A percentile compares a stretch with the other conserved stretches of the same genome.
phyloP scores from a whole-genome alignment of 805 yeast genomes.

The Cyberlindnera euphorbiiphila region DNA sequence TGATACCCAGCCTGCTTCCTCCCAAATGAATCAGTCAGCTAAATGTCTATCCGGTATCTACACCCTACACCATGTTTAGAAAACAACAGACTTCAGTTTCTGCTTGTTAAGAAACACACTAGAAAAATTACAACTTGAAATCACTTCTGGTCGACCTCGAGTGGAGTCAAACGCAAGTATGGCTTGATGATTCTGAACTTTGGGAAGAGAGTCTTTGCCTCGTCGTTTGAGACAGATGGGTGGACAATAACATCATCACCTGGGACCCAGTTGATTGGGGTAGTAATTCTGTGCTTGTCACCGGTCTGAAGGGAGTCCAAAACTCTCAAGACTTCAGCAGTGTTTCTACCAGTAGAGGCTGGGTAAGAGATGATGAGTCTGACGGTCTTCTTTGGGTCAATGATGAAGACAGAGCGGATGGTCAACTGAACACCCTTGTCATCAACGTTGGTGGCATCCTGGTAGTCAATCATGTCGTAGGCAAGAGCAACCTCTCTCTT shows the following conservation, averaged over 20 bases:
- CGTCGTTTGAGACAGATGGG: conserved; percentile 57
- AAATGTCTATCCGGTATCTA: too few relatives aligned
- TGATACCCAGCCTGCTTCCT: too few relatives aligned
- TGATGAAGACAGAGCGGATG: conserved; percentile 66
- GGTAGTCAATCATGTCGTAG: conserved; percentile 70
- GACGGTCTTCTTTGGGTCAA: conserved; percentile 62
- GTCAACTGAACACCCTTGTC: conserved; percentile 63
- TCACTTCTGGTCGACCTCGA: conserved; percentile 77
- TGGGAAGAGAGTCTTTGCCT: conserved; percentile 58
- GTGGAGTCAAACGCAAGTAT: conserved; percentile 54
- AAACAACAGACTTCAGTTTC: too few relatives aligned
- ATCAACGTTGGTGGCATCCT: conserved; percentile 63
- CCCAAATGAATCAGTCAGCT: too few relatives aligned
- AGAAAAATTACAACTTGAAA: conserved; percentile 70
- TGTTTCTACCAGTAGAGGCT: conserved; percentile 71
- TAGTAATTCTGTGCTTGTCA: conserved; percentile 58
- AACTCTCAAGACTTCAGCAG: conserved; percentile 68
- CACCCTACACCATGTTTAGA: too few relatives aligned
- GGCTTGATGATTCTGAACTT: conserved; percentile 59
- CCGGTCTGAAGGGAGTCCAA: conserved; percentile 66
- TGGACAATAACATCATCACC: conserved; percentile 75
- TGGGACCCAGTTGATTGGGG: conserved; percentile 71
- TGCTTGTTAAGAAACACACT: too few relatives aligned
- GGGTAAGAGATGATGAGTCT: conserved; percentile 66
- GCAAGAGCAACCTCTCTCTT: conserved; percentile 54